A percentile compares a stretch with the other conserved stretches of the same genome.
Conservation (phyloP, 208 protist genomes). For the Crithidia brevicula region DNA sequence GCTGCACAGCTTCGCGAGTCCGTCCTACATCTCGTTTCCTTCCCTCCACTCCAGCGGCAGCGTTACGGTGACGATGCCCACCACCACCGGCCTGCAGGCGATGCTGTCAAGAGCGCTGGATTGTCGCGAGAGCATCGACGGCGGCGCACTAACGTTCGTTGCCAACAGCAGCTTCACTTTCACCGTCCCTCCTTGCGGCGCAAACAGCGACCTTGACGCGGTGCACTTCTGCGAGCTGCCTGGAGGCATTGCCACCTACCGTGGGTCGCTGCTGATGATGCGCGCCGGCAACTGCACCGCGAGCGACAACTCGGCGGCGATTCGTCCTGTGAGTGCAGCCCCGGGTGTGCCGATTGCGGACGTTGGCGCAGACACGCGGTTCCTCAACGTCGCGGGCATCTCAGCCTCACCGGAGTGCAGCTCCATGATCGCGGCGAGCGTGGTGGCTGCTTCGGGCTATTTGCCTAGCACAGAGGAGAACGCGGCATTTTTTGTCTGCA, state of each 20-base stretch:
- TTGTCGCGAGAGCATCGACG: background rate
- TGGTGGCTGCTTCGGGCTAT: constrained; percentile 30
- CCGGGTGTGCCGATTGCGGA: constrained; percentile 37
- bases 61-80: constrained; percentile 31
- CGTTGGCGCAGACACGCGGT: constrained; percentile 40
- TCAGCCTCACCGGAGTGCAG: constrained; percentile 31
- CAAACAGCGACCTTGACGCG: constrained; percentile 8
- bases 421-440: background rate
- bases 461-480: constrained; percentile 34
- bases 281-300: constrained; percentile 3
- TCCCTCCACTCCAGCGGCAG: background rate
- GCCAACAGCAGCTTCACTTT: constrained; percentile 3
- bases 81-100: constrained; percentile 15
- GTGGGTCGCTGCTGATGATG: constrained; percentile 29
- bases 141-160: background rate
- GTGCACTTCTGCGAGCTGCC: constrained; percentile 25
- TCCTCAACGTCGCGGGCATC: constrained; percentile 28
- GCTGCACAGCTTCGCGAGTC: constrained; percentile 51
- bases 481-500: constrained; percentile 57
- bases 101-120: constrained; percentile 10
- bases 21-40: constrained; percentile 31
- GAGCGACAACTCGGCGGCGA: constrained; percentile 24
- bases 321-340: constrained; percentile 33
- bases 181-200: constrained; percentile 5
- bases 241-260: constrained; percentile 21